Percentiles rank a stretch among this genome's conserved stretches.
Evolutionary conservation across 768 basidiomycete genomes (phyloP).

Genomic region (Kwoniella pini): DNA sequence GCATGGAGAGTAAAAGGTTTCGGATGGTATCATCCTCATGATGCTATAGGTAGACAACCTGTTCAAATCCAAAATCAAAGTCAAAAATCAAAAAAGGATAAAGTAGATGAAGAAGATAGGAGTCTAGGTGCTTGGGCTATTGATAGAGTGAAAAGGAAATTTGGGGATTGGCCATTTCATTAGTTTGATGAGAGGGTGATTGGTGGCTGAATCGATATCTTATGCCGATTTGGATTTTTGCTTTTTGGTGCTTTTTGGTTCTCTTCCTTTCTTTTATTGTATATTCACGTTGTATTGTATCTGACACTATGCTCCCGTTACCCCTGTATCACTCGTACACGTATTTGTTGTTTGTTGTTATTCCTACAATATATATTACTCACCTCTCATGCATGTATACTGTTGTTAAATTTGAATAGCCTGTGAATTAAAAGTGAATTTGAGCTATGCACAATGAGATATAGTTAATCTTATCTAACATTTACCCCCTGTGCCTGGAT

Average conservation of each 20-base stretch:
- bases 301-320: too few species aligned
- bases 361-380: too few species aligned
- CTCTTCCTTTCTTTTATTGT: too few species aligned
- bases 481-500: constrained; percentile 21
- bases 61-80: neutral
- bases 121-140: constrained; percentile 16
- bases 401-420: neutral
- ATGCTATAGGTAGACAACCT: neutral
- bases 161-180: constrained; percentile 15
- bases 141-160: constrained; percentile 1
- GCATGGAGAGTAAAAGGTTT: constrained; percentile 10
- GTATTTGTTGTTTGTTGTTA: neutral
- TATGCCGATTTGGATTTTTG: too few species aligned
- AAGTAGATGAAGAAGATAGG: neutral
- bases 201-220: too few species aligned
- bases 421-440: neutral
- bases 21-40: constrained; percentile 9
- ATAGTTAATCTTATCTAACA: constrained; percentile 11
- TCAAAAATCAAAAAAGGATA: neutral
- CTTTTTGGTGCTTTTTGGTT: too few species aligned
- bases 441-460: neutral
- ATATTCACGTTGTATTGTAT: too few species aligned
- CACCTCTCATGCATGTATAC: neutral
- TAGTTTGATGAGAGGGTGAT: neutral
- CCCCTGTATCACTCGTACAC: neutral